Percentiles rank a stretch among this genome's conserved stretches.
These are phyloP conservation scores for Phaeolepiota aurea DNA, from an alignment of 768 basidiomycete genomes.

Conservation along the genomic window DNA sequence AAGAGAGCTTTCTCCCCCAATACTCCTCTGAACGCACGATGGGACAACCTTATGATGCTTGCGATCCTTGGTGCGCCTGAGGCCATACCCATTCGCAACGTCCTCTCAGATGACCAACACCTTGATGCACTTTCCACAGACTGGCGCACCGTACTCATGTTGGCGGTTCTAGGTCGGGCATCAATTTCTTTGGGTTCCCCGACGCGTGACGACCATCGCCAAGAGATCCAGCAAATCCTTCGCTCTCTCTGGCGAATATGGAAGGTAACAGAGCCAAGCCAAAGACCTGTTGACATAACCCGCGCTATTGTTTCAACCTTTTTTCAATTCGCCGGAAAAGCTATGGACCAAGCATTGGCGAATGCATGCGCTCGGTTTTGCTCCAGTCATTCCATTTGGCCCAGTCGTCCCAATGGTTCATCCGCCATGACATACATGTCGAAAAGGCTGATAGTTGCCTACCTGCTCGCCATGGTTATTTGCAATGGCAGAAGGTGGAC, in stretches of 20 bases:
- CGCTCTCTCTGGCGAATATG: constrained; percentile 34
- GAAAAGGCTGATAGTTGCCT: constrained; percentile 24
- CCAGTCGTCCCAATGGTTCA: constrained; percentile 7
- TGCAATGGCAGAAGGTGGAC: constrained; percentile 18
- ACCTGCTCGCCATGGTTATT: constrained; percentile 19
- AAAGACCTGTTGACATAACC: constrained; percentile 16
- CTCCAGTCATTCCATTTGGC: constrained; percentile 18
- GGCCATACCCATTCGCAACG: constrained; percentile 1
- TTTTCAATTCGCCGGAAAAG: constrained; percentile 32
- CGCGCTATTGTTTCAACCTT: constrained; percentile 33
- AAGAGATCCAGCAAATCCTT: constrained; percentile 16
- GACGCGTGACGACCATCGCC: not conserved
- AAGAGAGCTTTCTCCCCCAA: constrained; percentile 19
- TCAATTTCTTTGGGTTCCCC: constrained; percentile 7
- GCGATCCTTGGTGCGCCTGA: constrained; percentile 16
- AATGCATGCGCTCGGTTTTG: constrained; percentile 26
- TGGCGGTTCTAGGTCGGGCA: constrained; percentile 28
- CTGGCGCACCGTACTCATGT: constrained; percentile 35
- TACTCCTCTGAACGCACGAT: constrained; percentile 23
- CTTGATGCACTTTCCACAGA: constrained; percentile 3
- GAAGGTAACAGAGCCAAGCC: constrained; percentile 12
- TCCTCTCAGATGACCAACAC: not conserved
- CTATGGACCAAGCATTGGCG: constrained; percentile 26
- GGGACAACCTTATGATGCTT: constrained; percentile 33
- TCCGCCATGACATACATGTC: constrained; percentile 15